Base-by-base conservation (phyloP, 345 rosid species). In the Eucalyptus marginata region DNA sequence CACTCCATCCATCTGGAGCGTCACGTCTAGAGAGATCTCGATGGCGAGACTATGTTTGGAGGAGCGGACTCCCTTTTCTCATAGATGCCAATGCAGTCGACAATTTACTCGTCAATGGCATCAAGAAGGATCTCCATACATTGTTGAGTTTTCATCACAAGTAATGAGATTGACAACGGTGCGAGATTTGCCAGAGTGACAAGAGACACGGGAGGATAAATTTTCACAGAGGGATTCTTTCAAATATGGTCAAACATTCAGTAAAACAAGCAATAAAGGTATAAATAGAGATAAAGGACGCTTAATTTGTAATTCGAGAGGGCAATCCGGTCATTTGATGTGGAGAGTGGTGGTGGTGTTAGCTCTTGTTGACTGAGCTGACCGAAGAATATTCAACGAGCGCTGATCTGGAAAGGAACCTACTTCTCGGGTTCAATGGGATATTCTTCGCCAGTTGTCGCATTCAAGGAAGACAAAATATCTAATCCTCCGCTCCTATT, bases 41-140 rank as follows among this genome's bases (percentile, higher is more conserved):
- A 33, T 0, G 3, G 2, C 0, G 4, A 33, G 0, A 68, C 13
- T 1, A 17, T 33, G 20, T 9, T 68, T 68, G 24, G 24, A 31
- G 43, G 43, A 68, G 13, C 5, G 2, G 11, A 17, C 7, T 9
- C 3, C 7, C 2, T 8, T 33, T 33, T 4, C 29, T 56, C 17
- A 1, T 0, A 33, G 13, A n/a, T n/a, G 1, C 40, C 2, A 0
- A 0, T 2, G 0, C 3, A 2, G 0, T 62, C 3, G 7, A 31
- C 1, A 4, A 24, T 4, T 12, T 11, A 27, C 4, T 59, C 7
- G 7, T 2, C 16, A 27, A 5, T 59, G 16, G 1, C 7, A 59
- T 27, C 15, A 14, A 59, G 16, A 12, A 24, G 1, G 4, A 33
- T 20, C 2, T 71, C 2, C 2, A 8, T 68, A 0, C 3, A 4